These are phyloP conservation scores for Stylonectria norvegica DNA, from an alignment of 2,329 filamentous ascomycete species.

Conservation along the genomic window DNA sequence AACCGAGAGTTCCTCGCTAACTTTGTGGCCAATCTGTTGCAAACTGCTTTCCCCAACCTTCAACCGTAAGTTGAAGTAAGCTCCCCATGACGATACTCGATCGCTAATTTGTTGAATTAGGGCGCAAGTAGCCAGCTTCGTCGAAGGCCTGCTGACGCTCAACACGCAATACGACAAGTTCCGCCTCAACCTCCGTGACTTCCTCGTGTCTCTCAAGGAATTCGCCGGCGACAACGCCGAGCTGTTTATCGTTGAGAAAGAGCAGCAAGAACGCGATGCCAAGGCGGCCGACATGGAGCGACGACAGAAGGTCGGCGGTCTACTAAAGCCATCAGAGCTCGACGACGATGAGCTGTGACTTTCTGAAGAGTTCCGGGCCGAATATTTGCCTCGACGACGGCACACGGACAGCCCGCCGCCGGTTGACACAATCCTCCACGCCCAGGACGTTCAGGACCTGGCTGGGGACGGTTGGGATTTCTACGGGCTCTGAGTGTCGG, in stretches of 20 bases:
- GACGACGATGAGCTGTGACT: conserved; percentile 92
- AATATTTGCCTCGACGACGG: conserved; percentile 50
- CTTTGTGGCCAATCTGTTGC: conserved; percentile 80
- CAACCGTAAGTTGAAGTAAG: conserved; percentile 67
- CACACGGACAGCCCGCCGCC: conserved; percentile 12
- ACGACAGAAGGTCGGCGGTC: conserved; percentile 88
- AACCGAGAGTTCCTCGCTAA: conserved; percentile 89
- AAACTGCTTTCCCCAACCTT: conserved; percentile 90
- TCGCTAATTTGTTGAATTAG: conserved; percentile 47
- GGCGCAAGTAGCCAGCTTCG: conserved; percentile 83
- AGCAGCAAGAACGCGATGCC: conserved; percentile 81
- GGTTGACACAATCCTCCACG: conserved; percentile 26
- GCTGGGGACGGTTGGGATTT: conserved; percentile 60
- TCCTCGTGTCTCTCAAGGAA: conserved; percentile 95
- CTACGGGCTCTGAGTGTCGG: conserved; percentile 53
- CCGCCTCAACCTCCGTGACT: conserved; percentile 93
- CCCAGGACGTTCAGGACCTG: conserved; percentile 24
- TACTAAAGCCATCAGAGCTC: conserved; percentile 96
- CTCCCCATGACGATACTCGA: background rate
- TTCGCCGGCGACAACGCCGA: conserved; percentile 95
- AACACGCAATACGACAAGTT: conserved; percentile 92
- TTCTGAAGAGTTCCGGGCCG: conserved; percentile 61
- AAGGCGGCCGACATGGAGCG: conserved; percentile 88
- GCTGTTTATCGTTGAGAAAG: conserved; percentile 89
- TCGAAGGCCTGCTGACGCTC: conserved; percentile 80